A percentile compares a stretch with the other conserved stretches of the same genome.
These are phyloP conservation scores for Hydnum rufescens DNA, from an alignment of 768 basidiomycete species.

Conservation along the genomic window DNA sequence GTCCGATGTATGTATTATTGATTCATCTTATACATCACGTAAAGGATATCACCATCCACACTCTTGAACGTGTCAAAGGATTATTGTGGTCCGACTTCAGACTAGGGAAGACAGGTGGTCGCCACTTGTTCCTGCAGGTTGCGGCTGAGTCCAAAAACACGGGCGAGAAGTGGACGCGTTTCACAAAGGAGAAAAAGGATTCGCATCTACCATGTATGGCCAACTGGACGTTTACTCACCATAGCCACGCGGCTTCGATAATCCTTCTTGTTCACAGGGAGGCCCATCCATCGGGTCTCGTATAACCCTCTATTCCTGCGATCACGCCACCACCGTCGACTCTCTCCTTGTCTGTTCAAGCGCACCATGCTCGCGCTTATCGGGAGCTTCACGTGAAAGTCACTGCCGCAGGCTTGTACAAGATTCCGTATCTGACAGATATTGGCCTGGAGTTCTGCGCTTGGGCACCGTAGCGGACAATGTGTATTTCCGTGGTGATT, in stretches of 20 bases:
- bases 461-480: constrained; percentile 39
- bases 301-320: constrained; percentile 11
- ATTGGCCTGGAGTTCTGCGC: constrained; percentile 85
- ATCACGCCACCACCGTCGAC: constrained; percentile 21
- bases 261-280: constrained; percentile 40
- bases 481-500: constrained; percentile 48
- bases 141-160: too few species aligned
- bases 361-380: constrained; percentile 57
- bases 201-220: too few species aligned
- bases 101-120: too few species aligned
- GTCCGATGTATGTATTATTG: too few species aligned
- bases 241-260: constrained; percentile 21
- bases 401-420: constrained; percentile 62
- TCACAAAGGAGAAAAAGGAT: too few species aligned
- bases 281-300: constrained; percentile 17
- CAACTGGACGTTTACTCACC: not conserved
- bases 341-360: constrained; percentile 31
- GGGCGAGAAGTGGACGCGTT: too few species aligned
- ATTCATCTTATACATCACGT: too few species aligned
- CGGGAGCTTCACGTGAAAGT: constrained; percentile 57
- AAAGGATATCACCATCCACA: too few species aligned
- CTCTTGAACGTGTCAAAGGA: too few species aligned
- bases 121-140: too few species aligned
- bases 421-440: constrained; percentile 62
- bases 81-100: too few species aligned